Conservation (phyloP, 257 asterid species). For the Lycium ferocissimum region DNA sequence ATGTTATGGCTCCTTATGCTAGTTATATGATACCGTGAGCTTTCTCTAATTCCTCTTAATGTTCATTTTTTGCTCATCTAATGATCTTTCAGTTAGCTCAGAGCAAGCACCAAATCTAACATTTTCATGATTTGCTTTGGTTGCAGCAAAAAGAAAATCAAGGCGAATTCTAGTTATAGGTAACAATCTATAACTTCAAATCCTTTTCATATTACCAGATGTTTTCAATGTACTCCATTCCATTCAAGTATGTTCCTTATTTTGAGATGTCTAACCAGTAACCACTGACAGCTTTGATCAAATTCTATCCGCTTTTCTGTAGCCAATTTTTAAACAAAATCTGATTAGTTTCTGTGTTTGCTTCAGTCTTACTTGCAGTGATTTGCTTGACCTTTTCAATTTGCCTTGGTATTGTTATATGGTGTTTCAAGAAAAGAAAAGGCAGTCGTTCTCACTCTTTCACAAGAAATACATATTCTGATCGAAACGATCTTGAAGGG, state of each 20-base stretch:
- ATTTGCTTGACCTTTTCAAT: not conserved
- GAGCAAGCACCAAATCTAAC: too few relatives aligned
- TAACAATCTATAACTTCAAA: not conserved
- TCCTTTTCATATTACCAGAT: not conserved
- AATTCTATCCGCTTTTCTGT: not conserved
- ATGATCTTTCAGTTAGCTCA: too few relatives aligned
- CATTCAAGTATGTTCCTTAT: not conserved
- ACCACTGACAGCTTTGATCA: not conserved
- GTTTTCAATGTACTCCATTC: not conserved
- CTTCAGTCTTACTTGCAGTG: not conserved
- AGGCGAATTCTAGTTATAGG: not conserved
- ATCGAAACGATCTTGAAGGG: conserved; percentile 37
- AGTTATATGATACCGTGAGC: too few relatives aligned
- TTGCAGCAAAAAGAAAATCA: not conserved
- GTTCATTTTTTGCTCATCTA: too few relatives aligned
- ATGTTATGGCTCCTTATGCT: too few relatives aligned
- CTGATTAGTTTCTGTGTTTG: not conserved
- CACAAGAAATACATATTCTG: conserved; percentile 18
- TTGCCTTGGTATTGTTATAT: not conserved
- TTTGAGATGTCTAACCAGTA: not conserved
- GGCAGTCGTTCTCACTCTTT: not conserved
- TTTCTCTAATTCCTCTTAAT: too few relatives aligned
- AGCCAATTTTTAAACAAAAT: not conserved
- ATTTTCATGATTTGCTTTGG: not conserved
- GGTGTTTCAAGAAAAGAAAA: conserved; percentile 26